Base-by-base conservation (phyloP, 805 yeast species). In the Starmerella geochares region DNA sequence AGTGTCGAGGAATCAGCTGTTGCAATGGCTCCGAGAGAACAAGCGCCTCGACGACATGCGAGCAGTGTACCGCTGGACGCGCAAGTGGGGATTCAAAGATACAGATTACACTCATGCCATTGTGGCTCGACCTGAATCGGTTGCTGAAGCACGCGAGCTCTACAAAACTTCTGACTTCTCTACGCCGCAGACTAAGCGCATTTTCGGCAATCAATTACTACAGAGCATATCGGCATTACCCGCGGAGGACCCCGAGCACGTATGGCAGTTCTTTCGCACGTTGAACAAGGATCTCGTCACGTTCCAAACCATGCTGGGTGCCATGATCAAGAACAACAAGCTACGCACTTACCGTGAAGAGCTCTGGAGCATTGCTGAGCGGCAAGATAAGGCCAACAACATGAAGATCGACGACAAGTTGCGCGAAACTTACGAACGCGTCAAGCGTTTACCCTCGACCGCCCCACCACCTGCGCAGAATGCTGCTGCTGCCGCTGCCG, bases 51-150 rank as follows among this genome's bases (percentile, higher is more conserved):
- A 19, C 2, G 48, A 43, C 1, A 38, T 51, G 47, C 46, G 40
- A 9, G 20, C 46, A 7, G 51, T 58, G 7, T 48, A 53, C n/a
- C 38, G 48, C 2, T 54, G 56, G 58, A 59, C 62, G 9, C 53
- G 55, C 27, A 58, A 58, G 29, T 59, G 62, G 62, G 62, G 62
- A 2, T 55, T 59, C 32, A 43, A 51, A 21, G 59, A 51, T n/a
- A 49, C 56, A 10, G 50, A 41, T 5, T 23, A 48, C 19, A 49
- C 62, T 3, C 27, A 29, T 9, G 29, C 51, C 3, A 58, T 54
- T 11, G 44, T 52, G 7, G 44, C 57, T 1, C 21, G 24, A 27
- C 55, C 60, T 1, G 27, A 35, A 16, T 32, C 52, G 1, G 61
- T 54, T 3, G 44, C 35, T 1, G 54, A 54, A 29, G 62, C 62